Base-by-base conservation (phyloP, 148 eudicot genomes). In the Vaccinium vitisidaea region DNA sequence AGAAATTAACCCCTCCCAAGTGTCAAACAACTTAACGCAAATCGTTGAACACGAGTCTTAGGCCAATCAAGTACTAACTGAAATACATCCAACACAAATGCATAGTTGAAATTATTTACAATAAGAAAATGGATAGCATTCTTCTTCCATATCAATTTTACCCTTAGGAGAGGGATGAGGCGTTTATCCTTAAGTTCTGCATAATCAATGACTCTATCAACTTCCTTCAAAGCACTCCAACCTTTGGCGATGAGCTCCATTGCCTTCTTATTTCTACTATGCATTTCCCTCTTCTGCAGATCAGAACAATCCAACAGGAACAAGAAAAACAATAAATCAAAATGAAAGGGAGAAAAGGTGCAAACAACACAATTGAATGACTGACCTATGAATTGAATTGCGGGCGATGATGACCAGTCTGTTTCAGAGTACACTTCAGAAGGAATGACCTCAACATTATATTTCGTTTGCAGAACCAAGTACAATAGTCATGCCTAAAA, bases 221-320 rank as follows among this genome's bases (percentile, higher is more conserved):
- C 98, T 90, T 96, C 99, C 86, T 93, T 89, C 88, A 94, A 83
- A 82, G 97, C 97, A 85, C 90, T 92, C 95, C 94, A 96, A 48
- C 99, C 99, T 93, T 90, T 93, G 36, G 97, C 98, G 87, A 96
- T 93, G 54, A 88, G 88, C 87, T 96, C 95, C 97, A 90, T 92
- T 54, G 99, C 98, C 90, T 85, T 93, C 91, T 93, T 94, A 87
- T 94, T 94, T 87, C 98, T 92, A 86, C 92, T 93, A 81, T 96
- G 99, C 93, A 96, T 88, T 63, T 90, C 91, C 87, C 98, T 92
- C 95, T 95, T 87, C 15, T 11, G 61, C 9, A 85, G 48, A 84
- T 55, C 77, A 79, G 54, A 67, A 46, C 25, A 52, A 53, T 77
- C 8, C 21, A 63, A 43, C 23, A 8, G 10, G 18, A 65, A 71